These are phyloP conservation scores for Epichloe baconii DNA, from an alignment of 2,329 filamentous ascomycete species.

Conservation along the genomic window DNA sequence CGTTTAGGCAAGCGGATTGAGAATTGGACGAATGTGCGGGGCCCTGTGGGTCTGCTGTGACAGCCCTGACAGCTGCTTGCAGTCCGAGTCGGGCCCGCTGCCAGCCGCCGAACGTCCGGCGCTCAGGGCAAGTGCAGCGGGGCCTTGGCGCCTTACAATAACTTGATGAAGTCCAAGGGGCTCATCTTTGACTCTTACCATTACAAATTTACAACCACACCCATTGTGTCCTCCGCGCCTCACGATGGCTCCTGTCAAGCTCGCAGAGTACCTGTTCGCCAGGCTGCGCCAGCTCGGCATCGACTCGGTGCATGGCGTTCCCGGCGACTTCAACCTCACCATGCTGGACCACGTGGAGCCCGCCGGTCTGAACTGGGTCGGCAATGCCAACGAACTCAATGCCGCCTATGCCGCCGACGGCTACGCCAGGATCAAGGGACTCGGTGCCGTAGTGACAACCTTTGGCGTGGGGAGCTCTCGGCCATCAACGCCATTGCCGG, in stretches of 20 bases:
- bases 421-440: conserved; percentile 40
- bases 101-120: neutral
- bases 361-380: conserved; percentile 28
- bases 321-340: conserved; percentile 28
- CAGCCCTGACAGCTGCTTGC: neutral
- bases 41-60: too few relatives aligned
- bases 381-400: conserved; percentile 46
- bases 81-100: conserved; percentile 1
- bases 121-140: neutral
- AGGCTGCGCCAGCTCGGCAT: conserved; percentile 46
- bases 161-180: too few relatives aligned
- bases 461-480: conserved; percentile 47
- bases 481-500: conserved; percentile 47
- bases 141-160: neutral
- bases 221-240: neutral
- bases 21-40: neutral
- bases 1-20: conserved; percentile 2
- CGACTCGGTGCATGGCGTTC: conserved; percentile 39
- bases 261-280: conserved; percentile 39
- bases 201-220: neutral
- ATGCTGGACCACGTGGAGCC: conserved; percentile 25
- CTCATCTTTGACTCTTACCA: neutral
- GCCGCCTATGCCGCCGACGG: conserved; percentile 44
- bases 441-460: conserved; percentile 39
- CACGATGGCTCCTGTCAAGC: conserved; percentile 5